These are phyloP conservation scores for Leptographium procerum DNA, from an alignment of 2,329 filamentous ascomycete genomes.

Conservation along the genomic window DNA sequence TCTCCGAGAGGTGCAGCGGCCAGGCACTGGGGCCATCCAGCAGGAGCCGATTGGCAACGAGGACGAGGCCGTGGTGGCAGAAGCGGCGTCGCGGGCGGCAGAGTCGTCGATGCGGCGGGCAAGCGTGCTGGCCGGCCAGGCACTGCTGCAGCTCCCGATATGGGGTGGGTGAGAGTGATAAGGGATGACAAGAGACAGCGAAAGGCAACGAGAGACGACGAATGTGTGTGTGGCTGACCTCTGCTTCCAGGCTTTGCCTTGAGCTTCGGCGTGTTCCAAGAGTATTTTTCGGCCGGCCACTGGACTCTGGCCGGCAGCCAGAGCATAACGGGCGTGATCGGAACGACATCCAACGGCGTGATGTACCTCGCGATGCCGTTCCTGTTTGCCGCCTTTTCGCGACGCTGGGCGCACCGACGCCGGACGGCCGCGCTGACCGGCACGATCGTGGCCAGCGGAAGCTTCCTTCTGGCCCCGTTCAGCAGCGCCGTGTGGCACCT, in stretches of 20 bases:
- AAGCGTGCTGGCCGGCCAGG: neutral
- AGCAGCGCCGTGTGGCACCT: constrained; percentile 1
- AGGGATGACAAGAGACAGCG: no score
- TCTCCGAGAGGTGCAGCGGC: neutral
- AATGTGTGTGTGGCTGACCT: no score
- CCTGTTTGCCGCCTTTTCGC: constrained; percentile 2
- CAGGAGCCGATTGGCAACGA: neutral
- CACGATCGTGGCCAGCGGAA: neutral
- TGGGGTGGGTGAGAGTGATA: neutral
- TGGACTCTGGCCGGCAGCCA: neutral
- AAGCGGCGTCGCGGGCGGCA: neutral
- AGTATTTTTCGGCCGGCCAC: neutral
- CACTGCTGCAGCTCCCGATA: constrained; percentile 1
- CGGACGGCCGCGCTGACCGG: neutral
- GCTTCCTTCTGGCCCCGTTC: neutral
- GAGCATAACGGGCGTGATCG: constrained; percentile 1
- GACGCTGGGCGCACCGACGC: neutral
- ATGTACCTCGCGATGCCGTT: constrained; percentile 6
- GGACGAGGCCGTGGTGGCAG: neutral
- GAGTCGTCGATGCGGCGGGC: neutral
- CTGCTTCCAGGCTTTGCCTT: constrained; percentile 1
- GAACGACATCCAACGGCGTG: constrained; percentile 5
- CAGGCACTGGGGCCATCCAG: neutral
- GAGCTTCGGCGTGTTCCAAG: constrained; percentile 5
- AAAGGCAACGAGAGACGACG: neutral